Conservation (phyloP, 495 filamentous ascomycete species). For the Hyaloscypha bicolor region DNA sequence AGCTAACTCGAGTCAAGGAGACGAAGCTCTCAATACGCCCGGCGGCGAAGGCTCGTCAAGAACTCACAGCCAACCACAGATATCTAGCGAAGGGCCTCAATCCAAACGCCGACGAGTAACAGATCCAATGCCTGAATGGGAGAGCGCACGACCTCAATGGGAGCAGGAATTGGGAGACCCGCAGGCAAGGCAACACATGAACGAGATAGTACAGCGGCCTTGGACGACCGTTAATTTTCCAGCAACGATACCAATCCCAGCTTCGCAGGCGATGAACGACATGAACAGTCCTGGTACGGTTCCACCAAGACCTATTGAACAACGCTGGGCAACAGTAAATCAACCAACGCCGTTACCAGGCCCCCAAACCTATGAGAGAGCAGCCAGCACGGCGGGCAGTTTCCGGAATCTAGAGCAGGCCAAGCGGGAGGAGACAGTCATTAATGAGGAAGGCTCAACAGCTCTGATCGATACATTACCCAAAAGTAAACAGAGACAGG, state of each 20-base stretch:
- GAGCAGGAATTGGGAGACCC: slow-evolving; percentile 24
- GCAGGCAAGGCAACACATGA: slow-evolving; percentile 24
- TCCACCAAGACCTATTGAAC: slow-evolving; percentile 3
- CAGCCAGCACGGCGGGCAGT: not conserved
- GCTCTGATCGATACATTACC: slow-evolving; percentile 32
- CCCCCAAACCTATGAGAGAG: slow-evolving; percentile 1
- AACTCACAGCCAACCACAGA: slow-evolving; percentile 14
- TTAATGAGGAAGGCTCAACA: slow-evolving; percentile 19
- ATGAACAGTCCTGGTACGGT: not conserved
- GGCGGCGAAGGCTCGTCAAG: slow-evolving; percentile 2
- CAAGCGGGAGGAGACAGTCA: slow-evolving; percentile 22
- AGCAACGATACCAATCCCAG: not conserved
- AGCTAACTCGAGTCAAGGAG: slow-evolving; percentile 2
- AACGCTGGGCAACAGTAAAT: slow-evolving; percentile 30
- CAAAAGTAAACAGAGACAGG: slow-evolving; percentile 31
- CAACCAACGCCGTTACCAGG: slow-evolving; percentile 13
- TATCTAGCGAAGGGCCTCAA: slow-evolving; percentile 14
- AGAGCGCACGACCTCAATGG: slow-evolving; percentile 28
- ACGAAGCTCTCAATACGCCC: slow-evolving; percentile 9
- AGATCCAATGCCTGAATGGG: slow-evolving; percentile 25
- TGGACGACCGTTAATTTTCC: slow-evolving; percentile 30
- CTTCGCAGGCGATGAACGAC: slow-evolving; percentile 11
- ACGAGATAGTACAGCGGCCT: slow-evolving; percentile 21
- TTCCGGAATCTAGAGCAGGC: slow-evolving; percentile 19
- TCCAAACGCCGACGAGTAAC: slow-evolving; percentile 27